A percentile compares a stretch with the other conserved stretches of the same genome.
phyloP scores from a whole-genome alignment of 1,284 basidiomycete species.

The Cryptococcus sp. region DNA sequence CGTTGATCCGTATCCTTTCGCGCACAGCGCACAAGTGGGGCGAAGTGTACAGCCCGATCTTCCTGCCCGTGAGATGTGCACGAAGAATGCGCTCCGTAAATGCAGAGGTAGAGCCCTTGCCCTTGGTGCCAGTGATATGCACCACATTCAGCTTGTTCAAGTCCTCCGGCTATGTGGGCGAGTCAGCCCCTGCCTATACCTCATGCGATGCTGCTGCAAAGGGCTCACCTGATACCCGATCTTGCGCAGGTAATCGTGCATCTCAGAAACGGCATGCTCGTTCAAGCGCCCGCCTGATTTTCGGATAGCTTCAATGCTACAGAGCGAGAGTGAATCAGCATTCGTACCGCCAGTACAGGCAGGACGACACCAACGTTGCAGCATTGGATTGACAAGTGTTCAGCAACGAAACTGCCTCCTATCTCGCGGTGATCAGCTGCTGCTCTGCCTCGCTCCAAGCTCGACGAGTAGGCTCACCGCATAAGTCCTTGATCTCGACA shows the following conservation, averaged over 20 bases:
- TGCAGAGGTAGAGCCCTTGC: conserved; percentile 95
- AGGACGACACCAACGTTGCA: conserved; percentile 55
- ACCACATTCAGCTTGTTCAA: conserved; percentile 88
- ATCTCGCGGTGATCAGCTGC: conserved; percentile 2
- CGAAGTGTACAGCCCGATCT: conserved; percentile 79
- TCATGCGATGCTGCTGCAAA: neutral
- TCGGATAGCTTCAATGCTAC: conserved; percentile 69
- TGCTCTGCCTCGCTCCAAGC: neutral
- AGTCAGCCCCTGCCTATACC: neutral
- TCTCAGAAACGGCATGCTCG: conserved; percentile 76
- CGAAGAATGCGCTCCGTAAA: conserved; percentile 62
- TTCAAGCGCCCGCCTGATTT: conserved; percentile 69
- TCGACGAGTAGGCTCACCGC: conserved; percentile 15
- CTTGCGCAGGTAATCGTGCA: conserved; percentile 80
- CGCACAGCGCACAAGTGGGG: conserved; percentile 95
- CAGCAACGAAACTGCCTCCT: conserved; percentile 77
- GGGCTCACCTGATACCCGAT: conserved; percentile 77
- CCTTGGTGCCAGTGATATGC: conserved; percentile 98
- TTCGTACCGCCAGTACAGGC: neutral
- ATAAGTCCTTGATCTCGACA: conserved; percentile 32
- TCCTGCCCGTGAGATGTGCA: conserved; percentile 35
- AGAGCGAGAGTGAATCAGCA: neutral
- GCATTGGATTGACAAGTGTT: conserved; percentile 95
- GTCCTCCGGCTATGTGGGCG: conserved; percentile 62
- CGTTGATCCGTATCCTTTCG: conserved; percentile 93